phyloP scores from a whole-genome alignment of 139 green algal species.

The Desmodesmus armatus region DNA sequence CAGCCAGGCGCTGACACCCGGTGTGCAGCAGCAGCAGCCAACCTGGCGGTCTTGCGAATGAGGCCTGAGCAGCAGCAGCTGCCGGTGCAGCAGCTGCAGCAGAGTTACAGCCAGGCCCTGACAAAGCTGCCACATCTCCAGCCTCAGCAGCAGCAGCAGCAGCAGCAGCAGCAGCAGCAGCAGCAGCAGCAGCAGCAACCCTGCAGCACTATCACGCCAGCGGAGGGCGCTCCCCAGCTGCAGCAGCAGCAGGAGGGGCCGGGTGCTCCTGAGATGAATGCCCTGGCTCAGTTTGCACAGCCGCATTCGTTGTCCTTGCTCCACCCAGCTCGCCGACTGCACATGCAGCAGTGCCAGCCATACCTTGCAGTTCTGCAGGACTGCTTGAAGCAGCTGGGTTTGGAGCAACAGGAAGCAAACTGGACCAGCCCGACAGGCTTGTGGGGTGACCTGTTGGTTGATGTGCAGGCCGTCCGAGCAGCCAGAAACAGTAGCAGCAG shows the following conservation, averaged over 20 bases:
- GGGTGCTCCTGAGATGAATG: not conserved
- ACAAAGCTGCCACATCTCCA: not conserved
- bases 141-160: slow-evolving; percentile 18
- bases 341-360: not conserved
- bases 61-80: not conserved
- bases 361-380: slow-evolving; percentile 5
- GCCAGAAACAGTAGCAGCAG: not conserved
- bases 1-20: not conserved
- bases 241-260: not conserved
- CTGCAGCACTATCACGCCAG: not conserved
- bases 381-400: not conserved
- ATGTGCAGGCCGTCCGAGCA: not conserved
- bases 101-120: not conserved
- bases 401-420: slow-evolving; percentile 1
- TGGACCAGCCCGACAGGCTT: slow-evolving; percentile 12
- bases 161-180: not conserved
- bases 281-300: not conserved
- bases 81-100: not conserved
- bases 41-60: not conserved
- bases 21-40: not conserved
- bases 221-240: not conserved
- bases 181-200: slow-evolving; percentile 17
- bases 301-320: not conserved
- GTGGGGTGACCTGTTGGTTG: slow-evolving; percentile 14
- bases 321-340: not conserved